Conservation (phyloP, 257 asterid species). For the Solanum verrucosum region DNA sequence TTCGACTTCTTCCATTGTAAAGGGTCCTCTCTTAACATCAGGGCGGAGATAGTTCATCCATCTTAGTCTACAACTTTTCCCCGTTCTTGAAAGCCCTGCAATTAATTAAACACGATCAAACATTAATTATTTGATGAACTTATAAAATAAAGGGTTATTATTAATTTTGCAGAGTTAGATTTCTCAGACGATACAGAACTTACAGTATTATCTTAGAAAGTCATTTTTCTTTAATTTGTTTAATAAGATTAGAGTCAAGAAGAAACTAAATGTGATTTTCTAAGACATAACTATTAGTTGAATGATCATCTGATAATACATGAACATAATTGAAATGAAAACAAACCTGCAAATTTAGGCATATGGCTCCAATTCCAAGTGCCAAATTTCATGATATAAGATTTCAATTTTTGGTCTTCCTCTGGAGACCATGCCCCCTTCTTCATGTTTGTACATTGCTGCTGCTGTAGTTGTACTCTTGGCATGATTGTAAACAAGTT, state of each 20-base stretch:
- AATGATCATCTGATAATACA: background rate
- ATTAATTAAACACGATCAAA: background rate
- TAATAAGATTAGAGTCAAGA: too few relatives aligned
- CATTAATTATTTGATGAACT: too few relatives aligned
- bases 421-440: conserved; percentile 19
- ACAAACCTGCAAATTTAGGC: conserved; percentile 16
- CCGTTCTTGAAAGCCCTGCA: conserved; percentile 7
- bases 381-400: conserved; percentile 14
- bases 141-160: too few relatives aligned
- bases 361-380: conserved; percentile 21
- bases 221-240: too few relatives aligned
- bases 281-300: too few relatives aligned
- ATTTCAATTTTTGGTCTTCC: conserved; percentile 11
- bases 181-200: too few relatives aligned
- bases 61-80: conserved; percentile 9
- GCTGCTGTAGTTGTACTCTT: background rate
- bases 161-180: background rate
- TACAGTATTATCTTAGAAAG: too few relatives aligned
- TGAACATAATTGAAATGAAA: background rate
- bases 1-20: background rate
- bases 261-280: background rate
- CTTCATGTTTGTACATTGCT: background rate
- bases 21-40: background rate
- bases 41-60: conserved; percentile 8
- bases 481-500: background rate